Evolutionary conservation across 169 alveolate genomes (phyloP), one percentile per base, ranked within the genome.

Genomic region (Blepharisma undulans): DNA sequence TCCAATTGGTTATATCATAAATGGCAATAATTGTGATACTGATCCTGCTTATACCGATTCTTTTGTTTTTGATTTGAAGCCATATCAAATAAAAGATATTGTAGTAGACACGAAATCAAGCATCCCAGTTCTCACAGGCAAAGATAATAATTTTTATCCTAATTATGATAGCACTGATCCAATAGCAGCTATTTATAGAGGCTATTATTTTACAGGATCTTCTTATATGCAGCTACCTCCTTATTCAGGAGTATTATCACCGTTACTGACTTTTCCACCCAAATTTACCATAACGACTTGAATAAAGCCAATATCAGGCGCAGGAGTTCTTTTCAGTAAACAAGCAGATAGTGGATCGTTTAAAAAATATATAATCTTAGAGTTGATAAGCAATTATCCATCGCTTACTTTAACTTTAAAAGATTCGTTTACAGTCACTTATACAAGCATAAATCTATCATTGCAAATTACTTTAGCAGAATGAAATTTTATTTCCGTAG

Each of bases 211-310:
- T 32, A 14, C 34, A 7, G 86, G 86, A 12, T 25, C 86, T 14
- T 12, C 86, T 78, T 78, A 29, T 32, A 78, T 78, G 86, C 29
- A 36, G 25, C 29, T 78, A 29, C 86, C 86, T 78, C 86, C 86
- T 21, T 27, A 78, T 32, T 0, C 34, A 27, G 16, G 25, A 21
- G 12, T 18, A 22, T 7, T 2, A 6, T 25, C 86, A 2, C 29
- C 71, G 10, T 32, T 32, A 27, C 25, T 78, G 6, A 78, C 60
- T 32, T 78, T 78, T 29, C 10, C 66, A 21, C 86, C 86, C 21
- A 36, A 27, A 21, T 32, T 78, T 32, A 78, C 86, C 1, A 27
- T 78, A 27, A 25, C 86, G 18, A 12, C 71, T 14, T 78, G 86
- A 61, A 78, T 78, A 19, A 25, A 21, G 8, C 86, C 61, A 21